Evolutionary conservation across 257 asterid species (phyloP), one percentile per base, ranked within the genome.

Genomic region (Striga asiatica): DNA sequence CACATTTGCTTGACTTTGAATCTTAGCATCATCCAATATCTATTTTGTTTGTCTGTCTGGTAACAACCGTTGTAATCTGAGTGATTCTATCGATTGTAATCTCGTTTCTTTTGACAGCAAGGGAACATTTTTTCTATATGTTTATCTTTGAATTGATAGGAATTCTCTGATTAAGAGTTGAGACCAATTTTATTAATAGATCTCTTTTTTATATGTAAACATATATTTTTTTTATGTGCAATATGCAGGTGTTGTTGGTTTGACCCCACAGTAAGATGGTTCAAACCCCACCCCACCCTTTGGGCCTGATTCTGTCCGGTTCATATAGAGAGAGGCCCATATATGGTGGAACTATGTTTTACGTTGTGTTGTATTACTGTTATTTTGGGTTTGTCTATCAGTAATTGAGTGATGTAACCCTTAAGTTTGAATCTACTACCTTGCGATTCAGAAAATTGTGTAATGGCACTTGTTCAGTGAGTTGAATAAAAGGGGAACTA

Each of bases 171-270:
- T n/a, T n/a, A n/a, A n/a, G n/a, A n/a, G n/a, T n/a, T n/a, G n/a
- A n/a, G n/a, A n/a, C n/a, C n/a, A n/a, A n/a, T n/a, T n/a, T n/a
- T n/a, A n/a, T n/a, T n/a, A n/a, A n/a, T n/a, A n/a, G n/a, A n/a
- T n/a, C n/a, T n/a, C n/a, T n/a, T n/a, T n/a, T n/a, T n/a, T n/a
- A n/a, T n/a, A n/a, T n/a, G n/a, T n/a, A n/a, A n/a, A 54, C 25
- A 23, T 50, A n/a, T 6, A 56, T 7, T 2, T 62, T 13, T 54
- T 8, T 54, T 23, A 46, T 47, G 17, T 49, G 62, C 68, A 28
- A 71, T 47, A 4, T 71, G 76, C 78, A 76, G 81, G 97, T n/a
- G 84, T 88, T 19, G 84, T 88, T 66, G 97, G 97, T 37, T 70
- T 88, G 78, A 88, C 97, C 60, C 95, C 95, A 24, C 55, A 67